Base-by-base conservation (phyloP, 2,329 filamentous ascomycete genomes). In the Fulvia fulva region DNA sequence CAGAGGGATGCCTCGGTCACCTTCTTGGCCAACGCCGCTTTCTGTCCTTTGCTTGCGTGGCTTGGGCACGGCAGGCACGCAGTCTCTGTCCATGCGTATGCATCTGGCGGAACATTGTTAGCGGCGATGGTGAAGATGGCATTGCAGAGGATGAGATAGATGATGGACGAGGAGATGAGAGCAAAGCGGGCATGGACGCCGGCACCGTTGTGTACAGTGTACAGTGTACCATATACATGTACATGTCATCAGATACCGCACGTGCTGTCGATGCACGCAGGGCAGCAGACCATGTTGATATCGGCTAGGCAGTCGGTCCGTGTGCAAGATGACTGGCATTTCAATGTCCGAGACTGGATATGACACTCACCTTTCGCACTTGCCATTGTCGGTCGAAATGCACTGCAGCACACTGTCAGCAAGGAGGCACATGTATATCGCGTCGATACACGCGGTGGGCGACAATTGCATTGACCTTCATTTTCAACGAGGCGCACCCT, bases 401-500 rank as follows among this genome's bases (percentile, higher is more conserved):
- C 63, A 64, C 47, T 63, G 32, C 25, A 34, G 26, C 21, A 23
- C 22, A 5, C 5, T 25, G 54, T 43, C 23, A 54, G 37, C 41
- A 32, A 9, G 23, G 46, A 28, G 14, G 41, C 41, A 47, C 21
- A 2, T 8, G 2, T 32, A 11, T 16, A 21, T 23, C 3, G 30
- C n/a, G 28, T 37, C 16, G 22, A 8, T 12, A 32, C 47, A 21
- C 47, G 47, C 23, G 26, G 2, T 11, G 22, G 47, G 22, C 26
- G 1, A 32, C 9, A 32, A 26, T 37, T 16, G 54, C 28, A 61
- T n/a, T n/a, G n/a, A n/a, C 52, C 23, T 68, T 68, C 66, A 70
- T 69, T 63, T 70, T 70, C 34, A 68, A 52, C n/a, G 55, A 54
- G 3, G 66, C 61, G 56, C 68, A 70, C 50, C 54, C 55, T 51